Percentiles rank a stretch among this genome's conserved stretches.
Conservation (phyloP, 2,329 filamentous ascomycete genomes). For the Venturia carpophila region DNA sequence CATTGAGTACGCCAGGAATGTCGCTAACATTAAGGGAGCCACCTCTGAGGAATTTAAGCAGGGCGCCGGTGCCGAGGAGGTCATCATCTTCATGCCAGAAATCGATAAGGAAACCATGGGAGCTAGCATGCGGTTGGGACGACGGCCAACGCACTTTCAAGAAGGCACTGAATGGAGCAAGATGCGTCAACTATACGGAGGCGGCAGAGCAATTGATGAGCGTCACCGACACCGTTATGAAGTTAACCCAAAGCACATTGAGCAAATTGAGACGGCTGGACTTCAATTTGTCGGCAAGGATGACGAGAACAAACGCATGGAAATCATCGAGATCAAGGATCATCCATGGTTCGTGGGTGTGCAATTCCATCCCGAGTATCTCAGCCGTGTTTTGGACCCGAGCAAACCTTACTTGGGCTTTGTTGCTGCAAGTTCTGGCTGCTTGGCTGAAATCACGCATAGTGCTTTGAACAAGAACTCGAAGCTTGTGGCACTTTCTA, state of each 20-base stretch:
- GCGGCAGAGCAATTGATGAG: slow-evolving; percentile 47
- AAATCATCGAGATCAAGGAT: slow-evolving; percentile 72
- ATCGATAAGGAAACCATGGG: slow-evolving; percentile 68
- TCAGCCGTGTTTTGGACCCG: slow-evolving; percentile 65
- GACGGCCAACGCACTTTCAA: slow-evolving; percentile 68
- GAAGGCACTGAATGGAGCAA: slow-evolving; percentile 67
- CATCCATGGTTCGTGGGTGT: slow-evolving; percentile 81
- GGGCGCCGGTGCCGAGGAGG: slow-evolving; percentile 50
- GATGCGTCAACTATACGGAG: slow-evolving; percentile 66
- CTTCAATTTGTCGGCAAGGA: slow-evolving; percentile 74
- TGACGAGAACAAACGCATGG: slow-evolving; percentile 69
- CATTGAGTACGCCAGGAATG: slow-evolving; percentile 74
- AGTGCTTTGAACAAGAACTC: not conserved
- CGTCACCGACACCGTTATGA: slow-evolving; percentile 86
- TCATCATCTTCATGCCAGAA: slow-evolving; percentile 92
- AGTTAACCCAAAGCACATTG: slow-evolving; percentile 73
- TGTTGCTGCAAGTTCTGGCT: slow-evolving; percentile 66
- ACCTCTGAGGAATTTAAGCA: slow-evolving; percentile 50
- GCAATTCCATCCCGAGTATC: slow-evolving; percentile 85
- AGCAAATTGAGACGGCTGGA: slow-evolving; percentile 58
- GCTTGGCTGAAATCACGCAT: slow-evolving; percentile 45
- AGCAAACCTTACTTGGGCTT: slow-evolving; percentile 76
- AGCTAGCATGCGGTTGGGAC: slow-evolving; percentile 79
- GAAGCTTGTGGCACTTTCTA: not conserved
- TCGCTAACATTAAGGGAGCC: slow-evolving; percentile 56